phyloP scores from a whole-genome alignment of 371 early-diverging fungal species.

The Mucor irregularis region DNA sequence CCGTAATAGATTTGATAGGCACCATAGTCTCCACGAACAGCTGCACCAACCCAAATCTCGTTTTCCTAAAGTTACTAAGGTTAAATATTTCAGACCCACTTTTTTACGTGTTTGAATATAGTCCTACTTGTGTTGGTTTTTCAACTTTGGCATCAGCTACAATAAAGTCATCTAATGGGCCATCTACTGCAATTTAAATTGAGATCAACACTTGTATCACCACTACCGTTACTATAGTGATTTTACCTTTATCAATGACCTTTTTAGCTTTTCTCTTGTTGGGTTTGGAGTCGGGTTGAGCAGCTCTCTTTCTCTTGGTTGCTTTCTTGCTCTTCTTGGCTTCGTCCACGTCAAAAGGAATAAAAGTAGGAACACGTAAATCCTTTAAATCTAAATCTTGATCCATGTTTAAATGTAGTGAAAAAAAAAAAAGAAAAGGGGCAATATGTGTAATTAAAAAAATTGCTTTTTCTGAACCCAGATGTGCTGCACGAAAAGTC shows the following conservation, averaged over 20 bases:
- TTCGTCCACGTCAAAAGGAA: background rate
- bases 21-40: slow-evolving; percentile 5
- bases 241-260: slow-evolving; percentile 6
- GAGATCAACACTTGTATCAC: too few species aligned
- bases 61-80: background rate
- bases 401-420: background rate
- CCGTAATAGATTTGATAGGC: slow-evolving; percentile 15
- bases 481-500: too few species aligned
- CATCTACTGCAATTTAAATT: background rate
- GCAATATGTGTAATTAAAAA: too few species aligned
- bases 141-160: background rate
- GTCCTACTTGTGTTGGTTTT: too few species aligned
- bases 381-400: background rate
- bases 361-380: slow-evolving; percentile 16
- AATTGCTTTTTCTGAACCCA: too few species aligned
- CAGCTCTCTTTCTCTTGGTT: slow-evolving; percentile 7
- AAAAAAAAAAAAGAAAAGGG: background rate
- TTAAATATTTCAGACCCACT: background rate
- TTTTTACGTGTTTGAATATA: too few species aligned
- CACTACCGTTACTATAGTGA: too few species aligned
- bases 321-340: background rate
- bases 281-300: background rate
- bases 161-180: background rate
- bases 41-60: slow-evolving; percentile 22
- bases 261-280: slow-evolving; percentile 1